Base-by-base conservation (phyloP, 2,329 filamentous ascomycete genomes). In the Elsinoe australis region DNA sequence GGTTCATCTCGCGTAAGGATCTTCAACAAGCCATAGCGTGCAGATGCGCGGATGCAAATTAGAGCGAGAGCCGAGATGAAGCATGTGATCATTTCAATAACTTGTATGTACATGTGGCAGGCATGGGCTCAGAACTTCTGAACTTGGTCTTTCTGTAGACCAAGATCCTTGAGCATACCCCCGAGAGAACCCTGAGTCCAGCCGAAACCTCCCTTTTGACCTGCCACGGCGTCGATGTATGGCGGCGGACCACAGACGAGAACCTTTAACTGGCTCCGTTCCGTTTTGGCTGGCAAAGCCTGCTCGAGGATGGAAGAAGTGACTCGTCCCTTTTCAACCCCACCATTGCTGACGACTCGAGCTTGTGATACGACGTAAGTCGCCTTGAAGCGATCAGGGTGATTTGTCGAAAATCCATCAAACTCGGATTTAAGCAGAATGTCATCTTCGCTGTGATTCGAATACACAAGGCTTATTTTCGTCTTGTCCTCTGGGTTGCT, bases 191-290 rank as follows among this genome's bases (percentile, higher is more conserved):
- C 58, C 18, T 54, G 54, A 5, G 47, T 47, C 65, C 65, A 26
- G 58, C 59, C 61, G 64, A 61, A 3, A 58, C 55, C 24, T 5
- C 59, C 62, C 47, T 65, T 63, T 31, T 64, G 64, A 3, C 75
- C 76, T 2, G 75, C 67, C 29, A 83, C 59, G 8, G 73, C 70
- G 49, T 67, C 67, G 61, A 84, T 78, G 80, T 86, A 84, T 0
- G 71, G 70, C 1, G 81, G 80, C 14, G 83, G 83, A 0, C 83
- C 82, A 59, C 81, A 85, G 1, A 86, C 69, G 57, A 85, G 81
- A 0, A 86, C 77, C 63, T 82, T 82, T 2, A 67, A 69, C 22
- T 71, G 65, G 52, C 52, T 51, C 57, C 2, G 19, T 32, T 41
- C 39, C 63, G 56, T 58, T 5, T 68, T 60, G 4, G 66, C 63